Base-by-base conservation (phyloP, 768 basidiomycete species). In the Leccinum longicurvipes region DNA sequence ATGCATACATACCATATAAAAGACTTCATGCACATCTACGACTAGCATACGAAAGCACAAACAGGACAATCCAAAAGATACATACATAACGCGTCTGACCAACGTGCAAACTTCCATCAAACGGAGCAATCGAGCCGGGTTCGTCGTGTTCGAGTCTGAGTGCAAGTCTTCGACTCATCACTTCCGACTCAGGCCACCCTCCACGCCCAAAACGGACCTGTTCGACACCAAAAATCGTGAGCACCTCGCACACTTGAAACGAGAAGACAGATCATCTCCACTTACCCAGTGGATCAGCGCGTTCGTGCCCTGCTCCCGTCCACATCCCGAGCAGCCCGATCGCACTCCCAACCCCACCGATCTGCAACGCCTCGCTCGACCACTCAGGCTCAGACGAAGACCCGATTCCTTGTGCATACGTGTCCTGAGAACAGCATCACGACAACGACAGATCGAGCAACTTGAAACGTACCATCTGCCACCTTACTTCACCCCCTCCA, bases 301-400 rank as follows among this genome's bases (percentile, higher is more conserved):
- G 54, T 57, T 78, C 77, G 58, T 83, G 82, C 17, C 63, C 63
- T 14, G 77, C 77, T 8, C 80, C 79, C 0, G 83, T 83, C 82
- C 82, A 84, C 70, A 77, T 61, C 8, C 82, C 83, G 2, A 85
- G 69, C 2, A 82, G 65, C 9, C 84, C 84, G 21, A 74, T 63
- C 0, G 76, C 77, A n/a, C 80, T 80, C 6, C 81, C 81, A 15
- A 80, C 68, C 2, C 77, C 77, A 12, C 84, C 84, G 11, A 84
- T 65, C 56, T 85, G 83, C 0, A 85, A 69, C n/a, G 76, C 80
- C 57, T 85, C 83, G 12, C 75, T 78, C 2, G 72, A 67, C 83
- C 83, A 85, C 57, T 82, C 77, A 0, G 76, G 71, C 5, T 56
- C 56, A 19, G 65, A 62, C 17, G 74, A 57, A n/a, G 36, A 36